These are phyloP conservation scores for Ophiostoma piceae DNA, from an alignment of 2,329 filamentous ascomycete genomes.

Conservation along the genomic window DNA sequence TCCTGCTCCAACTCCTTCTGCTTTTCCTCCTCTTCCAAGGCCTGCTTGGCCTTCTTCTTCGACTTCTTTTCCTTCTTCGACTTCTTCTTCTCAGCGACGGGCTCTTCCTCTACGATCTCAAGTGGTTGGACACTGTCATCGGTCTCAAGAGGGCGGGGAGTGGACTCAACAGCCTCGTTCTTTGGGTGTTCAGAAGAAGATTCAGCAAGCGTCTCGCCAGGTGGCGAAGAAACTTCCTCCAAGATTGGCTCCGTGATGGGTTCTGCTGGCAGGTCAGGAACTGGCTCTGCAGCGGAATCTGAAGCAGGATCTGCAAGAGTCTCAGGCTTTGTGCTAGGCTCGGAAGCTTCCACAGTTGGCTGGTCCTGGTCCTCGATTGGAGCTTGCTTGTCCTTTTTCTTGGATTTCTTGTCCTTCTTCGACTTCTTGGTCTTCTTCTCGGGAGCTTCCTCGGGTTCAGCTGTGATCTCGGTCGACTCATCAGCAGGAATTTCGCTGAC, in stretches of 20 bases:
- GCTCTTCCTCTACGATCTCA: conserved; percentile 11
- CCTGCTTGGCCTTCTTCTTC: conserved; percentile 16
- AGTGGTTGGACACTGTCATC: conserved; percentile 16
- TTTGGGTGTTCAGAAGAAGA: neutral
- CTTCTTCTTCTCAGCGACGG: conserved; percentile 18
- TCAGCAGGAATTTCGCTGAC: neutral
- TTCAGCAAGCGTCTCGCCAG: neutral
- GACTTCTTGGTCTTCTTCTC: conserved; percentile 32
- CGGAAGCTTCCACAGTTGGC: conserved; percentile 11
- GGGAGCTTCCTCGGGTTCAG: neutral
- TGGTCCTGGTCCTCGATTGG: conserved; percentile 9
- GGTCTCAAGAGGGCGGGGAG: conserved; percentile 11
- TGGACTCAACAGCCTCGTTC: conserved; percentile 12
- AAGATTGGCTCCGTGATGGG: neutral
- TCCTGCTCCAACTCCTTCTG: neutral
- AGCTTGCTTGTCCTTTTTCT: conserved; percentile 25
- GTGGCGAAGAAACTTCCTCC: neutral
- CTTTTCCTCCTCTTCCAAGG: neutral
- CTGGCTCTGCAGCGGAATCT: neutral
- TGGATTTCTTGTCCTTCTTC: conserved; percentile 33
- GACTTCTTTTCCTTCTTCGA: conserved; percentile 17
- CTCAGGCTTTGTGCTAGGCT: neutral
- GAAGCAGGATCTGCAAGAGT: neutral
- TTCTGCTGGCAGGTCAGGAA: neutral
- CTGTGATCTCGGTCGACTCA: neutral